These are phyloP conservation scores for Gardenia jasminoides DNA, from an alignment of 257 asterid species.

Conservation along the genomic window DNA sequence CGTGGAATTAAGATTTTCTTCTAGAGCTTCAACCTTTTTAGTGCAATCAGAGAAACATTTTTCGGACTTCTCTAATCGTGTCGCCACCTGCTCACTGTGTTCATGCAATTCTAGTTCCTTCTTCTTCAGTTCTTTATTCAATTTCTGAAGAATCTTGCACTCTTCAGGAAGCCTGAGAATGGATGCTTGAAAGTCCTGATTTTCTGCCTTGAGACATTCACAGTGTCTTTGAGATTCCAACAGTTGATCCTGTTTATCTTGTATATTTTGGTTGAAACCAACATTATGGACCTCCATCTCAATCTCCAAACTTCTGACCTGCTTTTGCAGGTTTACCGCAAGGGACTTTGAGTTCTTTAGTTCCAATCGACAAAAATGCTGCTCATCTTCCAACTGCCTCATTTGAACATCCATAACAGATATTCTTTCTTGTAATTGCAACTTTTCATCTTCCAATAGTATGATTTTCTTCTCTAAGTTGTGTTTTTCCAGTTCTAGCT, in stretches of 20 bases:
- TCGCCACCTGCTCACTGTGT: conserved; percentile 35
- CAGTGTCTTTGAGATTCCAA: conserved; percentile 46
- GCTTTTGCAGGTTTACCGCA: conserved; percentile 42
- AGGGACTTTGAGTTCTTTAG: conserved; percentile 29
- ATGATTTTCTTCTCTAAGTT: conserved; percentile 36
- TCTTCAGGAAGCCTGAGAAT: conserved; percentile 32
- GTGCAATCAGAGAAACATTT: conserved; percentile 39
- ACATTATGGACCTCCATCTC: conserved; percentile 35
- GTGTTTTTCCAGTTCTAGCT: conserved; percentile 32
- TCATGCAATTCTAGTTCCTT: conserved; percentile 44
- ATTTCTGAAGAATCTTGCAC: conserved; percentile 27
- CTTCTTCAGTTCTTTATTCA: conserved; percentile 39
- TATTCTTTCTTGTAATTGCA: conserved; percentile 29
- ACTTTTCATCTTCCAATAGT: conserved; percentile 40
- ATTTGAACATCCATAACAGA: conserved; percentile 37
- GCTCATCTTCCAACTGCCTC: conserved; percentile 41
- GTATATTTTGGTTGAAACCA: conserved; percentile 35
- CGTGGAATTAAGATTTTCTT: conserved; percentile 44
- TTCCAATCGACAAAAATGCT: conserved; percentile 36
- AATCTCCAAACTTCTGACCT: conserved; percentile 38
- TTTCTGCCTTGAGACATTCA: conserved; percentile 42
- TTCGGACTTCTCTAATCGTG: conserved; percentile 43
- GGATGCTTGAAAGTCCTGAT: conserved; percentile 34
- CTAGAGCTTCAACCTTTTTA: conserved; percentile 43
- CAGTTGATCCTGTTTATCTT: conserved; percentile 38